Evolutionary conservation across 352 stramenopile species (phyloP).

Genomic region (Phytophthora fragariaefolia): DNA sequence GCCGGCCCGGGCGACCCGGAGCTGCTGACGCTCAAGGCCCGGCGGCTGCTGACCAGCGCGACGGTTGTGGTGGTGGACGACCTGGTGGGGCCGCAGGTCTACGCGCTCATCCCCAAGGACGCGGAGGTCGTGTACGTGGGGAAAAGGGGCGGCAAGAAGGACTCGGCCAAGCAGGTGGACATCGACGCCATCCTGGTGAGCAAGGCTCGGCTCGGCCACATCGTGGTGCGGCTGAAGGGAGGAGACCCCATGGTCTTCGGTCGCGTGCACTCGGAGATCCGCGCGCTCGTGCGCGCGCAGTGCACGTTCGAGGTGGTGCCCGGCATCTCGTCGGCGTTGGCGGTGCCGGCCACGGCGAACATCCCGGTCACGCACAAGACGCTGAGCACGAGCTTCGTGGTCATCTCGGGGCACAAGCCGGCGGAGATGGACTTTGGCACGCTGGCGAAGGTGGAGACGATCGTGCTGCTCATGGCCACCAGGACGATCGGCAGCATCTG

Average conservation of each 20-base stretch:
- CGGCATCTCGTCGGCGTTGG: slow-evolving; percentile 71
- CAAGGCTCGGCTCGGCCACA: slow-evolving; percentile 54
- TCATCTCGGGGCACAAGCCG: slow-evolving; percentile 72
- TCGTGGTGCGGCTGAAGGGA: slow-evolving; percentile 75
- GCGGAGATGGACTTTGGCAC: slow-evolving; percentile 67
- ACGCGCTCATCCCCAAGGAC: slow-evolving; percentile 56
- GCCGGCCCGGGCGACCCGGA: slow-evolving; percentile 62
- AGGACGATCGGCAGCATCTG: slow-evolving; percentile 60
- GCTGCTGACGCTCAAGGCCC: slow-evolving; percentile 65
- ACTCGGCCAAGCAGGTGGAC: slow-evolving; percentile 71
- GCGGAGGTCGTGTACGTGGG: slow-evolving; percentile 73
- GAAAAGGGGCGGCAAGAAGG: slow-evolving; percentile 69
- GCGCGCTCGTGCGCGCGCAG: slow-evolving; percentile 46
- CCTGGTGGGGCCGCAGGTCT: slow-evolving; percentile 65
- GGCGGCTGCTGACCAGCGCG: slow-evolving; percentile 51
- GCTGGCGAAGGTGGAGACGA: slow-evolving; percentile 57
- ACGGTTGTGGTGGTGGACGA: slow-evolving; percentile 72
- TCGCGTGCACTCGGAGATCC: slow-evolving; percentile 78
- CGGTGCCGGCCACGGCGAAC: slow-evolving; percentile 64
- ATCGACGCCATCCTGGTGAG: slow-evolving; percentile 69
- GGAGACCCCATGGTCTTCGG: slow-evolving; percentile 80
- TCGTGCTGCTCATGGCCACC: slow-evolving; percentile 69
- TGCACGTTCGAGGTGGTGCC: slow-evolving; percentile 73
- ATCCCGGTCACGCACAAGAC: slow-evolving; percentile 78
- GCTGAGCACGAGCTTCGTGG: slow-evolving; percentile 66